Conservation (phyloP, 495 filamentous ascomycete genomes). For the Hyaloscypha bicolor region DNA sequence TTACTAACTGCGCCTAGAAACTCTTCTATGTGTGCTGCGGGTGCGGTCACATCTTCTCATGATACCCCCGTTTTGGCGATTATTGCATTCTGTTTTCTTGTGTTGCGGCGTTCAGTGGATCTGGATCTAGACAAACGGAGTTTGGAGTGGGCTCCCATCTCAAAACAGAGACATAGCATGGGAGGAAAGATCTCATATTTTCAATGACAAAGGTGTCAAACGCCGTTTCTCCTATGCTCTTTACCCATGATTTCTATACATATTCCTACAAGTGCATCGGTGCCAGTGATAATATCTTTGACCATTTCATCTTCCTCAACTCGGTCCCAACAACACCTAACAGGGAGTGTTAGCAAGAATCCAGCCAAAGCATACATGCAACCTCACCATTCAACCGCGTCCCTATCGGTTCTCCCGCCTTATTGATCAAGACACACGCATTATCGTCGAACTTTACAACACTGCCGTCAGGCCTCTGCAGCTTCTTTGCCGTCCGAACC, state of each 20-base stretch:
- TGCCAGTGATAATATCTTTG: slow-evolving; percentile 95
- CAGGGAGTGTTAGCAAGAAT: slow-evolving; percentile 10
- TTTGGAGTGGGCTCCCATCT: slow-evolving; percentile 12
- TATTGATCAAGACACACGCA: slow-evolving; percentile 96
- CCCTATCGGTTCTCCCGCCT: slow-evolving; percentile 93
- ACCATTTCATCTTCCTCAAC: slow-evolving; percentile 87
- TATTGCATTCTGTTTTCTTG: slow-evolving; percentile 11
- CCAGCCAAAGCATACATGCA: background rate
- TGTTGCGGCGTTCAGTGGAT: slow-evolving; percentile 19
- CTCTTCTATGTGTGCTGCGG: slow-evolving; percentile 95
- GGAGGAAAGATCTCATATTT: slow-evolving; percentile 13
- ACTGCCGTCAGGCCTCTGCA: slow-evolving; percentile 83
- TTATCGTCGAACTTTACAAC: slow-evolving; percentile 96
- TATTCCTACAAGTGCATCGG: slow-evolving; percentile 79
- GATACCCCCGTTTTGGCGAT: slow-evolving; percentile 21
- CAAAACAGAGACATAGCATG: background rate
- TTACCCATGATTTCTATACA: slow-evolving; percentile 12
- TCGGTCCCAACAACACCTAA: slow-evolving; percentile 83
- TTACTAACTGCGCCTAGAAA: slow-evolving; percentile 60
- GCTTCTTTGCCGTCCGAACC: slow-evolving; percentile 85
- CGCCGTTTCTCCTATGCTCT: slow-evolving; percentile 17
- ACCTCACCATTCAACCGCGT: slow-evolving; percentile 81
- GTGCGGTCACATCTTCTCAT: slow-evolving; percentile 84
- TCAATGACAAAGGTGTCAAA: slow-evolving; percentile 15
- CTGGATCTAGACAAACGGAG: slow-evolving; percentile 20